A percentile compares a stretch with the other conserved stretches of the same genome.
Evolutionary conservation across 768 basidiomycete species (phyloP).

Genomic region (Auricularia cornea): DNA sequence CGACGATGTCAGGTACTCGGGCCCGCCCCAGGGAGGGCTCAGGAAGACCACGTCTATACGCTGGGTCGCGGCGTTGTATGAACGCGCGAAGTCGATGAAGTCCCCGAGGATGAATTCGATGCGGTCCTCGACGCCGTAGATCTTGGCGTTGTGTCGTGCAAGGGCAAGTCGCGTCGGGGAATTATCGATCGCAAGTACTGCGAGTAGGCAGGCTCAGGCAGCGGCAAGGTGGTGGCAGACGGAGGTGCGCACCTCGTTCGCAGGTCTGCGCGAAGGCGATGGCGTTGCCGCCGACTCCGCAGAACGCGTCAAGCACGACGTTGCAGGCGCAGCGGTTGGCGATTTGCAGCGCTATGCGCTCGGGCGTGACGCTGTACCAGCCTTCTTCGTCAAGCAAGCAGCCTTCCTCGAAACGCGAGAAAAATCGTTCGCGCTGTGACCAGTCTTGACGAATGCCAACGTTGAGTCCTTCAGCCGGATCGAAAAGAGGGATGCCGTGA

Average conservation of each 20-base stretch:
- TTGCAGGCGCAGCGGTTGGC: constrained; percentile 85
- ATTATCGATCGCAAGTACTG: constrained; percentile 91
- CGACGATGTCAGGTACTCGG: constrained; percentile 43
- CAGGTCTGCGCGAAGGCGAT: constrained; percentile 97
- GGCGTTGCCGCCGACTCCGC: constrained; percentile 95
- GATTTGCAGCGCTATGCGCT: constrained; percentile 84
- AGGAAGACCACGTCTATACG: constrained; percentile 86
- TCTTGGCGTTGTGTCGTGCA: constrained; percentile 85
- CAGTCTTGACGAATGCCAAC: constrained; percentile 52
- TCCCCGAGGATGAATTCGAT: constrained; percentile 92
- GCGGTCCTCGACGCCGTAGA: constrained; percentile 90
- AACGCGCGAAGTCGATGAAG: constrained; percentile 68
- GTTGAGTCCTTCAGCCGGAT: not conserved
- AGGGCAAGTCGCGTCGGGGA: constrained; percentile 79
- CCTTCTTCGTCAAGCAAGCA: constrained; percentile 90
- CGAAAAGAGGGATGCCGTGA: constrained; percentile 7
- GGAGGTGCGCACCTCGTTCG: constrained; percentile 62
- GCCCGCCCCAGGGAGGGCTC: constrained; percentile 96
- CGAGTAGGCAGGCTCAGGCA: not conserved
- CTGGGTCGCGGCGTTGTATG: constrained; percentile 29
- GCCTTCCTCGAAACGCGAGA: constrained; percentile 71
- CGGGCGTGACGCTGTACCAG: constrained; percentile 98
- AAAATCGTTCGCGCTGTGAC: constrained; percentile 71
- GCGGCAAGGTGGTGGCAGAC: not conserved
- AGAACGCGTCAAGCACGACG: constrained; percentile 87